Percentiles rank a stretch among this genome's conserved stretches.
Conservation (phyloP, 2,329 filamentous ascomycete genomes). For the Aquanectria penicillioides region DNA sequence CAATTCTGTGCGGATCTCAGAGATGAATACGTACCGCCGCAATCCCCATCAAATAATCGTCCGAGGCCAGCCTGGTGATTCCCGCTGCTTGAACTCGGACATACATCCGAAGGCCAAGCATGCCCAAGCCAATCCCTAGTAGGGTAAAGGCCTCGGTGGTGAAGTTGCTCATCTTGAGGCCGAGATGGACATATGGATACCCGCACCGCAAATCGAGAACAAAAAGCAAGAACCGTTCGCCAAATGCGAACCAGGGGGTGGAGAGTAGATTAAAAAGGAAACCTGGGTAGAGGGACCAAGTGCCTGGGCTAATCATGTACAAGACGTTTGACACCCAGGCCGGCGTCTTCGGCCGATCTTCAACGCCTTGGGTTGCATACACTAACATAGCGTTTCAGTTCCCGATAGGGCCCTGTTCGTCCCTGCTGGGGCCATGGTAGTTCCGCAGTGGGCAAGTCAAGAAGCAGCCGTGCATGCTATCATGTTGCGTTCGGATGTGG, state of each 20-base stretch:
- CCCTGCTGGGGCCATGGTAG: too few species aligned
- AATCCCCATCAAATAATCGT: slow-evolving; percentile 50
- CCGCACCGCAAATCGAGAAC: neutral
- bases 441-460: too few species aligned
- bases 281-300: neutral
- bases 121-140: slow-evolving; percentile 44
- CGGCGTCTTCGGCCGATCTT: neutral
- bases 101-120: slow-evolving; percentile 50
- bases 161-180: slow-evolving; percentile 33
- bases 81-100: slow-evolving; percentile 47
- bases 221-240: neutral
- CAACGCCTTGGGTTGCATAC: neutral
- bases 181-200: neutral
- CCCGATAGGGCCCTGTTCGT: too few species aligned
- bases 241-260: neutral
- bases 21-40: slow-evolving; percentile 45
- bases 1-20: slow-evolving; percentile 60
- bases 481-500: too few species aligned
- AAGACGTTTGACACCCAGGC: neutral
- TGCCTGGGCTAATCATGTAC: neutral
- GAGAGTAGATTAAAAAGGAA: slow-evolving; percentile 1
- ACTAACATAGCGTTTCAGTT: neutral
- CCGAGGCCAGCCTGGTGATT: slow-evolving; percentile 43
- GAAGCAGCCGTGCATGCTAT: too few species aligned
- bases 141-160: slow-evolving; percentile 50